These are phyloP conservation scores for Aplosporella prunicola DNA, from an alignment of 2,329 filamentous ascomycete species.

Conservation along the genomic window DNA sequence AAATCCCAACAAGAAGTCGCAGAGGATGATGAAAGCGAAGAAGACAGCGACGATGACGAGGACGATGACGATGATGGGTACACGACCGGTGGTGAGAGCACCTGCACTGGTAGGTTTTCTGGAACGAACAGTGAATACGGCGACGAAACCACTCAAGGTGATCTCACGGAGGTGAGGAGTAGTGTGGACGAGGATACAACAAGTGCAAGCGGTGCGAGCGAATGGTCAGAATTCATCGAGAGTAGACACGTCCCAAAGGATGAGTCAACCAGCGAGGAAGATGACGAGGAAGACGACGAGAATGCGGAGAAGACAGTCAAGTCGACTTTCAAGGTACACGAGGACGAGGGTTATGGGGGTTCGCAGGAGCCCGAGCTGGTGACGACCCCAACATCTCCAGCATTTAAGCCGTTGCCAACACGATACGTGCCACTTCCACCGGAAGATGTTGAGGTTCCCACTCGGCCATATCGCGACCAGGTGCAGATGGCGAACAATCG, in stretches of 20 bases:
- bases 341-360: conserved; percentile 22
- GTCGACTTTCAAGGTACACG: conserved; percentile 1
- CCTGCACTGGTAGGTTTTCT: conserved; percentile 63
- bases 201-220: conserved; percentile 46
- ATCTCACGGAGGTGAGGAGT: conserved; percentile 39
- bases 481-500: conserved; percentile 76
- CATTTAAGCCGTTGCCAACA: conserved; percentile 33
- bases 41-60: conserved; percentile 52
- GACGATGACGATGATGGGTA: conserved; percentile 75
- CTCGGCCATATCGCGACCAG: conserved; percentile 71
- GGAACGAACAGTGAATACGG: conserved; percentile 54
- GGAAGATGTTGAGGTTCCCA: conserved; percentile 76
- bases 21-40: conserved; percentile 54
- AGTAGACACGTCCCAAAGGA: conserved; percentile 56
- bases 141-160: conserved; percentile 47
- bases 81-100: conserved; percentile 78
- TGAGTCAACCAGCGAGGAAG: conserved; percentile 20
- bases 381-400: conserved; percentile 32
- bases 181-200: conserved; percentile 10
- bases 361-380: conserved; percentile 31
- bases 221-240: conserved; percentile 82
- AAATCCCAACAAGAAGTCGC: conserved; percentile 37
- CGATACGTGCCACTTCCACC: conserved; percentile 72
- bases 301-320: not conserved
- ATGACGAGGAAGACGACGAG: conserved; percentile 29